Base-by-base conservation (phyloP, 163 green algal species). In the Scenedesmus sp. region DNA sequence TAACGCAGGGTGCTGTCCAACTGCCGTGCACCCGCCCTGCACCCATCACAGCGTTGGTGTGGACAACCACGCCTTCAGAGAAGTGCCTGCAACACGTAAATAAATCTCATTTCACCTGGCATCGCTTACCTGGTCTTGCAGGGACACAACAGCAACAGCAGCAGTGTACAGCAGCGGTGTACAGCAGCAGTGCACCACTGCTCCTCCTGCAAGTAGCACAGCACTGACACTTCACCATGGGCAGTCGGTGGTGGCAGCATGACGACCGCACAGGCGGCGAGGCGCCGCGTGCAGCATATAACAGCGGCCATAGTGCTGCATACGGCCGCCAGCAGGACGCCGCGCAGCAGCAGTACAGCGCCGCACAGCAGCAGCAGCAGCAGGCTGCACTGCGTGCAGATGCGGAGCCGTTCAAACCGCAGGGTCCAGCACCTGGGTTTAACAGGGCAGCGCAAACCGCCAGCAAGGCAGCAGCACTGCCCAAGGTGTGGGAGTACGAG, bases 401-500 rank as follows among this genome's bases (percentile, higher is more conserved):
- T n/a, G 85, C 85, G 70, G 85, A 56, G 77, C 60, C 55, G 52
- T 82, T 82, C 52, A 85, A 73, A 3, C 86, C 70, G 2, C 67
- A 76, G 23, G 46, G 59, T 8, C 87, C 87, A 23, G 87, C 87
- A 4, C 87, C 87, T 6, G 87, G 87, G 3, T 91, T 91, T 18
- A 77, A 77, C 56, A 84, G 74, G 18, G 26, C 86, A 56, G 86
- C 56, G 0, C n/a, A 74, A 54, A 70, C 87, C 4, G 87, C 60
- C 2, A 26, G 20, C 20, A 91, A 91, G 56, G 87, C 55, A 54
- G 23, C 57, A 3, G 23, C 57, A 3, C 87, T 91, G 87, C 87
- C 87, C 7, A 91, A 91, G 87, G 64, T 67, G 4, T 85, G 87
- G 67, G 84, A 89, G 90, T 92, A 92, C 46, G 83, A 90, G 57